Base-by-base conservation (phyloP, 2,329 filamentous ascomycete species). In the Elsinoe batatas region DNA sequence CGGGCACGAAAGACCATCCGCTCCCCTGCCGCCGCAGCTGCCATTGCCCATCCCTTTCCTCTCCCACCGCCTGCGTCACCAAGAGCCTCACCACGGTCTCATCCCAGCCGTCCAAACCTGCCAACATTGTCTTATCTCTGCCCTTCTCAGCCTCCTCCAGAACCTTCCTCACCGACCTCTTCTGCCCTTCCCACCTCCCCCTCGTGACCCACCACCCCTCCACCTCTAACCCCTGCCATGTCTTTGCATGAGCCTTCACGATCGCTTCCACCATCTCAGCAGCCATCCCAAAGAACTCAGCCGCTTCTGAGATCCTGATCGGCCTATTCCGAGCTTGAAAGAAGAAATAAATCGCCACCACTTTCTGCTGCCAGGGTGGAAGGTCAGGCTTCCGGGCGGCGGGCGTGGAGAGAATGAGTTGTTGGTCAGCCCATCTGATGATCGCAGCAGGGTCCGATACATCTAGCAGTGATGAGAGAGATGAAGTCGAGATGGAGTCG, bases 331-430 rank as follows among this genome's bases (percentile, higher is more conserved):
- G 22, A 15, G 53, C 53, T 10, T 32, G n/a, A 11, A 3, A 26
- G 15, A 55, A 55, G 17, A 55, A 55, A 8, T 17, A 44, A 2
- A 55, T 40, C 40, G 53, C 53, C 20, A 55, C 40, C 18, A 35
- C 32, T 18, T 55, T 55, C 53, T 55, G 53, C 18, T 46, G 18
- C 42, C 42, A 47, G 10, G 53, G 53, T 3, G 38, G 53, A 1
- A 47, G 15, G 13, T 42, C 38, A 10, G 53, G 53, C 22, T 38
- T 42, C 12, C 53, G 32, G 7, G 20, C 15, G 17, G n/a, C 22
- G 4, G 53, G 38, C 15, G 53, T 55, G 7, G 53, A 55, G 32
- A 46, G 36, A 13, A 1, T 15, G 4, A 10, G n/a, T 11, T 55
- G 20, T 15, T 22, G 13, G 18, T 55, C 53, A 1, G 42, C 53